These are phyloP conservation scores for Mycena rosella DNA, from an alignment of 768 basidiomycete species.

Conservation along the genomic window DNA sequence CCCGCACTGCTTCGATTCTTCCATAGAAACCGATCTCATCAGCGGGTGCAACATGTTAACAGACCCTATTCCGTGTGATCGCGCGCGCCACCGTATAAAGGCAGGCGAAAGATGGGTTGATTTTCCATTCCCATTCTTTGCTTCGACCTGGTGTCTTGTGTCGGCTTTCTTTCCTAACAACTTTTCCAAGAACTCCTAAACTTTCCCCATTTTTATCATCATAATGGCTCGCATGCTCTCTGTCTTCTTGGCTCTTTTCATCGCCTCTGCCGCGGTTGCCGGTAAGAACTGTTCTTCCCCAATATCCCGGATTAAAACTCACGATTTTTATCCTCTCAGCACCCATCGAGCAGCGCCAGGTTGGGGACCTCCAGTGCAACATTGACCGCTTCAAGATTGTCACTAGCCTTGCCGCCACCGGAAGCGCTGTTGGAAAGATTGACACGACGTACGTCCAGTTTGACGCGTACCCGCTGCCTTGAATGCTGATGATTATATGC, in stretches of 20 bases:
- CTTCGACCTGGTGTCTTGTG: slow-evolving; percentile 39
- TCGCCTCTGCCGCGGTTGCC: slow-evolving; percentile 26
- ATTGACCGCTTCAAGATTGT: slow-evolving; percentile 43
- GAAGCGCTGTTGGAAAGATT: slow-evolving; percentile 39
- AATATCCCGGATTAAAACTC: background rate
- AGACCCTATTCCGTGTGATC: too few species aligned
- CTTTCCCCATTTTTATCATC: slow-evolving; percentile 3
- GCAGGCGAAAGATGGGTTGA: background rate
- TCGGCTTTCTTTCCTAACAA: slow-evolving; percentile 19
- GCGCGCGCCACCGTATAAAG: too few species aligned
- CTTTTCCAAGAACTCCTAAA: slow-evolving; percentile 10
- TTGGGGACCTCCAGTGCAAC: slow-evolving; percentile 37
- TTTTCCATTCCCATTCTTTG: slow-evolving; percentile 35
- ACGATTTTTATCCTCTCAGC: slow-evolving; percentile 11
- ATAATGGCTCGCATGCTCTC: slow-evolving; percentile 41
- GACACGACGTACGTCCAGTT: slow-evolving; percentile 30
- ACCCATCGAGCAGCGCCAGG: slow-evolving; percentile 11
- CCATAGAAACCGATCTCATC: too few species aligned
- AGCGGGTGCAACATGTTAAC: too few species aligned
- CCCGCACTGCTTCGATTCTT: too few species aligned
- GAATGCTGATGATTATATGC: background rate
- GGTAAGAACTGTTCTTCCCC: slow-evolving; percentile 9
- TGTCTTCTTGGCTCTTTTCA: slow-evolving; percentile 31
- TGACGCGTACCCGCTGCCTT: background rate
- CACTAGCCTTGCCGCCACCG: slow-evolving; percentile 39